A percentile compares a stretch with the other conserved stretches of the same genome.
These are phyloP conservation scores for barley (Hordeum vulgare) DNA, from an alignment of 176 grass and related monocot species.

Conservation along the genomic window DNA sequence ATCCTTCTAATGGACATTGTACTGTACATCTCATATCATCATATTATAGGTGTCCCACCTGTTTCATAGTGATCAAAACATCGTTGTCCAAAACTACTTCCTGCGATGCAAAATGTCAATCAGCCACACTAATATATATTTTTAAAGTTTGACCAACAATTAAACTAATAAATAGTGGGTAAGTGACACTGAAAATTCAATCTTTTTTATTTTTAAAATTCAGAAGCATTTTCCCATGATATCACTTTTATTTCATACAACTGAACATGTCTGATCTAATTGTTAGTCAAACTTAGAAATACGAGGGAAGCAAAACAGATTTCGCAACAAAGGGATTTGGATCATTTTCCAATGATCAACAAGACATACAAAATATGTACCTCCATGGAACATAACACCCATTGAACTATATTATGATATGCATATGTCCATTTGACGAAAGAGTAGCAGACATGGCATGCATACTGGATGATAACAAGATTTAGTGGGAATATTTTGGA, in stretches of 20 bases:
- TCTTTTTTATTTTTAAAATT: neutral
- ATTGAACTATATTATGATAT: neutral
- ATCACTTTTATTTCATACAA: neutral
- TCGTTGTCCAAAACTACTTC: no score
- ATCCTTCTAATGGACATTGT: neutral
- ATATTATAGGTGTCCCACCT: no score
- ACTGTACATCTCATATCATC: no score
- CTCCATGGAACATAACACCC: neutral
- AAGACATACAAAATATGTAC: neutral
- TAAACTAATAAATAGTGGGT: neutral
- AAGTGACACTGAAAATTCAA: neutral
- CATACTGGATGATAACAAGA: conserved; percentile 11
- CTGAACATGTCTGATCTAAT: neutral
- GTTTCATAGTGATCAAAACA: no score
- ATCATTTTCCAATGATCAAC: no score
- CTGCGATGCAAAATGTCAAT: neutral
- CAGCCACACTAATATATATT: neutral
- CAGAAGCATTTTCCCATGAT: neutral
- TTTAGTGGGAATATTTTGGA: conserved; percentile 38
- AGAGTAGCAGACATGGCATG: neutral
- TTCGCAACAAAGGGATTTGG: no score
- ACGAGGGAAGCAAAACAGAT: neutral
- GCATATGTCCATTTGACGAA: conserved; percentile 14
- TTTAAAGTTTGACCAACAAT: neutral
- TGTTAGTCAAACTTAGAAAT: neutral